A percentile compares a stretch with the other conserved stretches of the same genome.
phyloP scores from a whole-genome alignment of 2,329 filamentous ascomycete species.

The Trichophyton benhamiae region DNA sequence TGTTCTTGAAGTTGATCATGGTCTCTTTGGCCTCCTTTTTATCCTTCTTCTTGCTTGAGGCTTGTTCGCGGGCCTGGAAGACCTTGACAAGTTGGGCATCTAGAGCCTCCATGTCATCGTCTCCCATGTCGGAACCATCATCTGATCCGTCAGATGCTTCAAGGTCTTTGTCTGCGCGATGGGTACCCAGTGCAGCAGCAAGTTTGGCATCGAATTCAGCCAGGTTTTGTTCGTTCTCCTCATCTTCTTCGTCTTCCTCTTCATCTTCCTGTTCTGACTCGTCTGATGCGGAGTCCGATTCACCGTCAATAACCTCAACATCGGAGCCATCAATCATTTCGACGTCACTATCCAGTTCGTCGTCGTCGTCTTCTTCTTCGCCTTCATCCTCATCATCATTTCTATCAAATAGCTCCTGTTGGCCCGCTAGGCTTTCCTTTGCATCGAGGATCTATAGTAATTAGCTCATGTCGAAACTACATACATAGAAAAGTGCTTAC shows the following conservation, averaged over 20 bases:
- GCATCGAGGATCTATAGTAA: constrained; percentile 55
- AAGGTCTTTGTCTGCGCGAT: constrained; percentile 43
- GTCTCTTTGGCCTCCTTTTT: constrained; percentile 78
- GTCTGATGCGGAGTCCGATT: constrained; percentile 40
- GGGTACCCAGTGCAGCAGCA: constrained; percentile 63
- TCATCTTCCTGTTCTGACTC: constrained; percentile 42
- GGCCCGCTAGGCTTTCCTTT: constrained; percentile 69
- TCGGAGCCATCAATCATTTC: constrained; percentile 23
- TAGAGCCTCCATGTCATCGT: constrained; percentile 86
- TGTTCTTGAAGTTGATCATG: constrained; percentile 88
- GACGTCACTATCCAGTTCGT: constrained; percentile 16
- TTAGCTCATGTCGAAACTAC: neutral
- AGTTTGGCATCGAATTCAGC: constrained; percentile 42
- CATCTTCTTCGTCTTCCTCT: constrained; percentile 16
- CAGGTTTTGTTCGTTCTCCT: constrained; percentile 15
- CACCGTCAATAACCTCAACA: constrained; percentile 29
- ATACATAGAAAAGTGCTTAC: constrained; percentile 19
- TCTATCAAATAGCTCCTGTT: constrained; percentile 72
- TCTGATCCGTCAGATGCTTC: constrained; percentile 47
- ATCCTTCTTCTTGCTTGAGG: constrained; percentile 62
- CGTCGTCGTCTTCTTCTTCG: constrained; percentile 7
- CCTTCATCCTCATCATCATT: constrained; percentile 36
- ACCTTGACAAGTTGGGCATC: constrained; percentile 74
- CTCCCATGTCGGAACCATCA: constrained; percentile 70
- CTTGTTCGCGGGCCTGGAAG: constrained; percentile 64